Evolutionary conservation across 129 eudicot species (phyloP).

Genomic region (Helichrysum umbraculigerum): DNA sequence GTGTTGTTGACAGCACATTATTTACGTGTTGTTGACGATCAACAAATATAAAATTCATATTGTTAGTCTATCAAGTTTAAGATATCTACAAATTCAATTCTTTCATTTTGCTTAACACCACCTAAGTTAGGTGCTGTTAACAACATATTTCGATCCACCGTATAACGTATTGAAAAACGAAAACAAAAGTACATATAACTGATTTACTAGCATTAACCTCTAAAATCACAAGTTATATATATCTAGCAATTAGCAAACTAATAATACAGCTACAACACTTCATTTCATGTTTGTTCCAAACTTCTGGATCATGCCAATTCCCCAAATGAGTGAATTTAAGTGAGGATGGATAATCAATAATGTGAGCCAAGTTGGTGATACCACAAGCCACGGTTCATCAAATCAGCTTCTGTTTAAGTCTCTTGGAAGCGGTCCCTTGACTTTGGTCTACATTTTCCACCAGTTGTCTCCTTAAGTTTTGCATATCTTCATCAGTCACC

Average conservation of each 20-base stretch:
- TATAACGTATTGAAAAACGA: background rate
- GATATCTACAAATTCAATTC: no score
- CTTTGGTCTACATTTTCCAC: slow-evolving; percentile 44
- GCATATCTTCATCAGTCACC: slow-evolving; percentile 61
- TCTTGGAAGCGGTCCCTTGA: slow-evolving; percentile 43
- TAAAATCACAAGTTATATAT: background rate
- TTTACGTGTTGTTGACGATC: no score
- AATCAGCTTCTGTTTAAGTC: slow-evolving; percentile 55
- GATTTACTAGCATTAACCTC: no score
- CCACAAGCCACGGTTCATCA: slow-evolving; percentile 17
- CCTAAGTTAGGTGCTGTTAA: no score
- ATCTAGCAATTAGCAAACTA: slow-evolving; percentile 14
- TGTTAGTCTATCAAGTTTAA: no score
- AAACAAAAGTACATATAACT: background rate
- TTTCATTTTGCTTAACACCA: no score
- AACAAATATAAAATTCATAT: no score
- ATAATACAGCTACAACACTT: background rate
- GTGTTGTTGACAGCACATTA: no score
- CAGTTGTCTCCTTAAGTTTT: slow-evolving; percentile 50
- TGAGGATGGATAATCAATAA: background rate
- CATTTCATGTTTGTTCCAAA: background rate
- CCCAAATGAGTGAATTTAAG: background rate
- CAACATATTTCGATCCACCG: no score
- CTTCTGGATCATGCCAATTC: background rate
- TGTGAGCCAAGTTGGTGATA: slow-evolving; percentile 8